Base-by-base conservation (phyloP, 495 filamentous ascomycete species). In the Xylaria venustula region DNA sequence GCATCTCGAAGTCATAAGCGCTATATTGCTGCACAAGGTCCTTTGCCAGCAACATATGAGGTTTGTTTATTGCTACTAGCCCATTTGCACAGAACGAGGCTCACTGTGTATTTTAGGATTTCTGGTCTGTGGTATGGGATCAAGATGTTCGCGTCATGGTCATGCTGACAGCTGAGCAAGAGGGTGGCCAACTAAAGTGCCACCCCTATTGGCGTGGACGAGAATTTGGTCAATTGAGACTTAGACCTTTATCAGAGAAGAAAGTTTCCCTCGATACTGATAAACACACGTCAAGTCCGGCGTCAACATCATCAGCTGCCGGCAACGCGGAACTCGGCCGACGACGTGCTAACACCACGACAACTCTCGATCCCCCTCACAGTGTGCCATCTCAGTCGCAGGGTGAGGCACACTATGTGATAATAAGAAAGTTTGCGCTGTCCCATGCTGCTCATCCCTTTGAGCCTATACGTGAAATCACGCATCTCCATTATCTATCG, bases 51-150 rank as follows among this genome's bases (percentile, higher is more conserved):
- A 54, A 98, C 95, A 11, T 97, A 97, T 62, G 84, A 89, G 73
- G 91, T 94, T 74, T 80, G 90, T 83, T 32, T 15, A 25, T 48
- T 23, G 44, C 46, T 49, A 12, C 17, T 51, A 45, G 28, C 54
- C 23, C 54, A 20, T 36, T n/a, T 0, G 15, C 22, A 15, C 3
- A 12, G 45, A 52, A 30, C 25, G n/a, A 40, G 32, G 15, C 81
- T 87, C 69, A 86, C 71, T 25, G 23, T 52, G 22, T n/a, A n/a
- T 8, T 28, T 41, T 73, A 96, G 93, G 94, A 98, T 75, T 98
- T 98, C 68, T 98, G 94, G 94, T 92, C 90, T 46, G 87, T 97
- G 20, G 82, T 97, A 45, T 98, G 94, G 94, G 93, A 98, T 69
- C 89, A 98, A 76, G 92, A 97, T 69, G 86, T 95, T 23, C 87